Base-by-base conservation (phyloP, 2,329 filamentous ascomycete genomes). In the Colletotrichum lindemuthianum region DNA sequence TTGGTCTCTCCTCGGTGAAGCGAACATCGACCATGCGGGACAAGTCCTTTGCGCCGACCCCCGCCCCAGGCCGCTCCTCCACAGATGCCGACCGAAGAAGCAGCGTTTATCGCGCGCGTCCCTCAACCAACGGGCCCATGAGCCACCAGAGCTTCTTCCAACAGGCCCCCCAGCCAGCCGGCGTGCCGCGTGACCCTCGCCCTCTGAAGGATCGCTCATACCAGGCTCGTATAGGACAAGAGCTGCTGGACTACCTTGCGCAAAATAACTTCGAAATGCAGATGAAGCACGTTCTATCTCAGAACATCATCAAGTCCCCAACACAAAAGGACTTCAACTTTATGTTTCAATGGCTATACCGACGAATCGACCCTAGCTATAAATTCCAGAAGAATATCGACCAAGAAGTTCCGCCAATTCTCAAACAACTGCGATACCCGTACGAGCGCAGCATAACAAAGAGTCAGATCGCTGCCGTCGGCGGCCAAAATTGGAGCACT, bases 291-390 rank as follows among this genome's bases (percentile, higher is more conserved):
- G 90, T 89, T 2, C 82, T 99, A n/a, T 92, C 92, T 1, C 90
- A 92, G 68, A 97, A 97, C 72, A 92, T 93, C 7, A 89, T 97
- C 74, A 95, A 92, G 72, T 97, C 92, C 47, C 96, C 96, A 0
- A 99, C 95, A 1, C 95, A 98, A 71, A 99, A 99, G 74, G 96
- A 99, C 76, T 99, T 99, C 81, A 96, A 96, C 73, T 91, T 88
- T 77, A 97, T 99, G 85, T 99, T 99, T 74, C 93, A 98, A 73
- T 99, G 95, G 92, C 83, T 99, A 4, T 99, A 99, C 77, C 92
- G 93, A 73, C 91, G 93, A 61, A 96, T 99, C 74, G 96, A 99
- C 74, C 96, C 96, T 0, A 92, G 90, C 71, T 96, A 98, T 76
- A 89, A 90, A 40, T 98, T 99, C 72, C 90, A 94, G 72, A 97